phyloP scores from a whole-genome alignment of 2,329 filamentous ascomycete genomes.

The Epichloe uncinata region DNA sequence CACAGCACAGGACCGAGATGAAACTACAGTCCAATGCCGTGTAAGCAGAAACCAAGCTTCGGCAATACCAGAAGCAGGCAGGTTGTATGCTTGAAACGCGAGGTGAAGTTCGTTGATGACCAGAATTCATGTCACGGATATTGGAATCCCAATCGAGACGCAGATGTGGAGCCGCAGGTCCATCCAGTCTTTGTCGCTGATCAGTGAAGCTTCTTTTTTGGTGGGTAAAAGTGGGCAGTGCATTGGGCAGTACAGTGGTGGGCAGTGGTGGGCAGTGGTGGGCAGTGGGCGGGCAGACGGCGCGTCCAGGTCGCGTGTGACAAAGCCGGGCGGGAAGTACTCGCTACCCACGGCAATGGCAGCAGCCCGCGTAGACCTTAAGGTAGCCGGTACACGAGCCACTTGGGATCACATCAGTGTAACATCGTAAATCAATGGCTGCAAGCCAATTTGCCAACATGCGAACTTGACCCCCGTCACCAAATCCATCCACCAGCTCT shows the following conservation, averaged over 20 bases:
- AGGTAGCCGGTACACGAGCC: background rate
- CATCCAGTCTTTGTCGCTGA: background rate
- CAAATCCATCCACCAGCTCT: background rate
- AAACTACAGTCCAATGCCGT: background rate
- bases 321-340: background rate
- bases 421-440: background rate
- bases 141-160: too few relatives aligned
- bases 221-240: too few relatives aligned
- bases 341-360: background rate
- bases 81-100: too few relatives aligned
- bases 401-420: background rate
- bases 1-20: background rate
- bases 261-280: too few relatives aligned
- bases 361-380: rapidly evolving
- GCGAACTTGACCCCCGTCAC: background rate
- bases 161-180: background rate
- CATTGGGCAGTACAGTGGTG: too few relatives aligned
- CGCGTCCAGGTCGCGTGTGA: slow-evolving; percentile 2
- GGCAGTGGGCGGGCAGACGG: background rate
- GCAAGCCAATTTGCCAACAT: too few relatives aligned
- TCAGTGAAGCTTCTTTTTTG: background rate
- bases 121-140: background rate
- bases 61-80: background rate
- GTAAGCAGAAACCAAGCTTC: background rate
- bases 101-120: too few relatives aligned